Conservation (phyloP, 2,329 filamentous ascomycete species). For the Canariomyces notabilis region DNA sequence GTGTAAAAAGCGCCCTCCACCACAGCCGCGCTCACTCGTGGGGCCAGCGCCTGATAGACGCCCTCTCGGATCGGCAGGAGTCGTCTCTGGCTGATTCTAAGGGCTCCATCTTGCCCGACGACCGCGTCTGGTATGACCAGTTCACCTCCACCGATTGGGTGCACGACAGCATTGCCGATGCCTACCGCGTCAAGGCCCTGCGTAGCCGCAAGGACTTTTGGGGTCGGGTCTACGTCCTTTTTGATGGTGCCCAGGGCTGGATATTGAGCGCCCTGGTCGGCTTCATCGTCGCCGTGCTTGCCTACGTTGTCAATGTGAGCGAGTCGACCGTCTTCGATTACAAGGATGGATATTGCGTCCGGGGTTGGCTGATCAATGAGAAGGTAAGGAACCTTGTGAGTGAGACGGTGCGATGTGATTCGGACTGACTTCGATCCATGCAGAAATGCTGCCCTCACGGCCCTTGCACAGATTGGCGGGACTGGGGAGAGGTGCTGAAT, state of each 20-base stretch:
- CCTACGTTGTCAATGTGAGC: constrained; percentile 83
- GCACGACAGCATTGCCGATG: constrained; percentile 92
- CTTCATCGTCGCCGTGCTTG: constrained; percentile 74
- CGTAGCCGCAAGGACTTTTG: constrained; percentile 76
- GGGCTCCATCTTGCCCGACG: constrained; percentile 64
- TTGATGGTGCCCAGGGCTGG: constrained; percentile 92
- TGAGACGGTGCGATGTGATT: neutral
- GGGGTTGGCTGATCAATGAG: constrained; percentile 67
- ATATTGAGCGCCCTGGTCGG: constrained; percentile 87
- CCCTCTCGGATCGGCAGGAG: constrained; percentile 53
- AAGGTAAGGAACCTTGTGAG: constrained; percentile 47
- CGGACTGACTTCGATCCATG: constrained; percentile 7
- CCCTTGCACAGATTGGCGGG: constrained; percentile 52
- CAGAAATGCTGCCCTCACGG: constrained; percentile 52
- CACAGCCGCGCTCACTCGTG: constrained; percentile 56
- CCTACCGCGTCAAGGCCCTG: constrained; percentile 79
- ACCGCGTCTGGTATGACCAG: constrained; percentile 97
- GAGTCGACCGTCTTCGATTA: constrained; percentile 83
- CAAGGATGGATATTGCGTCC: constrained; percentile 80
- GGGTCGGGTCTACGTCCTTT: constrained; percentile 69
- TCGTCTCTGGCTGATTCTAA: constrained; percentile 58
- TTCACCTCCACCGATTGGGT: constrained; percentile 98
- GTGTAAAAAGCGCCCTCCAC: constrained; percentile 38
- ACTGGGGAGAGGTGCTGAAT: constrained; percentile 48
- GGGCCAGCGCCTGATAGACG: constrained; percentile 57